Evolutionary conservation across 2,329 filamentous ascomycete species (phyloP), one percentile per base, ranked within the genome.

Genomic region (Cyphellophora europaea): DNA sequence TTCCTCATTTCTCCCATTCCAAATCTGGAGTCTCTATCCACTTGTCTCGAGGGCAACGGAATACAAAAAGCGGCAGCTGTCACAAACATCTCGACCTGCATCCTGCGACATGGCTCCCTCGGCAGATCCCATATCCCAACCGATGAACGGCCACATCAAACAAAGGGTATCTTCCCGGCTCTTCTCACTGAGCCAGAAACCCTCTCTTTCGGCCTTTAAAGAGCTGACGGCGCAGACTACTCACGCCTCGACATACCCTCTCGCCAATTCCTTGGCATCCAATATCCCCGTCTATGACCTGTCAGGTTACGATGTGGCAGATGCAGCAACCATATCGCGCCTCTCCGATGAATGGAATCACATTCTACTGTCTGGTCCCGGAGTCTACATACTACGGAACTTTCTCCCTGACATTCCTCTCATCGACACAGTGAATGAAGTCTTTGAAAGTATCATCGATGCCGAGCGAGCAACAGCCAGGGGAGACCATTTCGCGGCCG

Each of bases 331-430:
- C n/a, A n/a, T n/a, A n/a, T n/a, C n/a, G 11, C 47, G 52, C 3
- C 62, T 78, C 2, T 72, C 77, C 51, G 67, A 77, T 43, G 75
- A 79, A 57, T 74, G 72, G 66, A 67, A 77, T 46, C 62, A 72
- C 40, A 63, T 73, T 36, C 65, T 79, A 2, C 59, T 66, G 36
- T 56, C 61, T 2, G 75, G 75, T 0, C 72, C 76, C 0, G 75
- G 76, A 4, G 71, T 79, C 11, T 67, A 76, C 42, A 66, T 77
- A n/a, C 61, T 74, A 3, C 65, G 69, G 32, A 55, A 59, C 34
- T 66, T 79, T 49, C 70, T 69, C 55, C 54, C 55, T n/a, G 47
- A 66, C 38, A 44, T 44, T 2, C 51, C 53, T 39, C 50, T 67
- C 4, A 57, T 79, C 11, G 51, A 64, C 6, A 45, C 55, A n/a